Evolutionary conservation across 371 early-diverging fungal genomes (phyloP).

Genomic region (Syncephalastrum contaminatum): DNA sequence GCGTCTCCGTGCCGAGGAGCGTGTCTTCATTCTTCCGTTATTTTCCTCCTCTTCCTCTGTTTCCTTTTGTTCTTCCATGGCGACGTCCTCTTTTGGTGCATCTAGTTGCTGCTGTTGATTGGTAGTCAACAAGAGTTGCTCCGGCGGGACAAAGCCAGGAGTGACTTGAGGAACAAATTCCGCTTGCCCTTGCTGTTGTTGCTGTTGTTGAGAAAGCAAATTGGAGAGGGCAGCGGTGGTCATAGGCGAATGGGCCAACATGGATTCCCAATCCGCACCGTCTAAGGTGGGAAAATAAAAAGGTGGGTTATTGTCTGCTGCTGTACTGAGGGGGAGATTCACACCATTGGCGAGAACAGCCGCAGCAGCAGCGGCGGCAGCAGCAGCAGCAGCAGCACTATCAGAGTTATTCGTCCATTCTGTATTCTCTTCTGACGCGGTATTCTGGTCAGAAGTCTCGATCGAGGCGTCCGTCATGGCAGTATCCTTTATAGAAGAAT

Average conservation of each 20-base stretch:
- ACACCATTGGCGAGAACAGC: constrained; percentile 3
- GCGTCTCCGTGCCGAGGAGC: constrained; percentile 10
- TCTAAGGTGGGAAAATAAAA: constrained; percentile 16
- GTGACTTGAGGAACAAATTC: background rate
- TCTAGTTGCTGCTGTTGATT: constrained; percentile 1
- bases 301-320: constrained; percentile 7
- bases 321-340: background rate
- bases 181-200: constrained; percentile 6
- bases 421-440: no score
- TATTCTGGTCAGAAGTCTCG: no score
- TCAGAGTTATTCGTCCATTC: constrained; percentile 1
- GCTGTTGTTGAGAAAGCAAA: constrained; percentile 1
- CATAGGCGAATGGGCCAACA: constrained; percentile 9
- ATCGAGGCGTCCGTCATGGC: no score
- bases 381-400: constrained; percentile 6
- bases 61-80: background rate
- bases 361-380: constrained; percentile 3
- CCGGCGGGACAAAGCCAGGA: constrained; percentile 1
- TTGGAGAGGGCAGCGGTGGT: constrained; percentile 5
- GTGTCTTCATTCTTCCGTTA: constrained; percentile 15
- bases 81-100: background rate
- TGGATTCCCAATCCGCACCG: constrained; percentile 13
- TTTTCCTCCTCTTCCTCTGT: constrained; percentile 8
- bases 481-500: no score
- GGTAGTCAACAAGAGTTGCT: constrained; percentile 4